Evolutionary conservation across 164 flowering plant species (phyloP), one percentile per base, ranked within the genome.

Genomic region (Aristolochia contorta): DNA sequence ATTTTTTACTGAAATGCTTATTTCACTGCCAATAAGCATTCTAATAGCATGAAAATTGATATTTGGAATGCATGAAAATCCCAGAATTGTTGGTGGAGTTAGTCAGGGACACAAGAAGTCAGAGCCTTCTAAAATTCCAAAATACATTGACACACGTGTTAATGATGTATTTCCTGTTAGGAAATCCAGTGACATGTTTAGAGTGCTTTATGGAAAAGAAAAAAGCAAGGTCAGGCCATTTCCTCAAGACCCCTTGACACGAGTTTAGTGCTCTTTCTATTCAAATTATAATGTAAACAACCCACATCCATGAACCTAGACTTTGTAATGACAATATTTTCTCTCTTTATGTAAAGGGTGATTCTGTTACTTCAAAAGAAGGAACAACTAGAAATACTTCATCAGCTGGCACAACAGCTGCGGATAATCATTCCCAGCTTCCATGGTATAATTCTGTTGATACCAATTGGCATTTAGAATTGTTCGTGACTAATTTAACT

Each of bases 101-200:
- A 67, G 47, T 37, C 60, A 54, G 66, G 82, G 75, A 71, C 19
- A 48, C 53, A 85, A 75, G 73, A 88, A 84, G 67, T 62, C 77
- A 27, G 89, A 80, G 65, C 21, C 65, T 12, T 46, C 71, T 27
- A 82, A 76, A 65, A 71, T 56, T 61, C 79, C 91, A 57, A 88
- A 81, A 72, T 93, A 81, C 68, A 78, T 76, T 60, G 82, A 91
- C 51, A 90, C 80, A 12, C 87, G 89, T 65, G 62, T 94, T 70
- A 79, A 82, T 79, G 93, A 80, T 61, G 84, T 83, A 22, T 94
- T 63, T 78, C 96, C 95, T 58, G 90, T 67, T 56, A 83, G 70
- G 67, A 94, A 94, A 69, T 78, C 80, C 54, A 75, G 69, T 61
- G 60, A 61, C 64, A 80, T 84, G 73, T 70, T 80, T 46, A 76